These are phyloP conservation scores for Clitoria ternatea DNA, from an alignment of 306 rosid species.

Conservation along the genomic window DNA sequence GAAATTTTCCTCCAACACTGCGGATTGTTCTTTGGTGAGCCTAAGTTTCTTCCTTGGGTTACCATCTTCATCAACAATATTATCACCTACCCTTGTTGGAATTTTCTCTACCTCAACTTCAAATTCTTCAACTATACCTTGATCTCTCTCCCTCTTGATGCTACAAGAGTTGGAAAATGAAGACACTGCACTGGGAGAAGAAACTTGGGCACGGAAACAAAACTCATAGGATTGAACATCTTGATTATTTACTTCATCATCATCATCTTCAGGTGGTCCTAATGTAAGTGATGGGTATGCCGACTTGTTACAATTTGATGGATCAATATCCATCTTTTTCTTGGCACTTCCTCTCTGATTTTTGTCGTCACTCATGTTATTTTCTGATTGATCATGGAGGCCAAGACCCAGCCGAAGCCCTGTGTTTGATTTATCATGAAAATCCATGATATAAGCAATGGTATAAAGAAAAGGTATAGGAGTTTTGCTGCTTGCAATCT, in stretches of 20 bases:
- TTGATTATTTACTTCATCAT: slow-evolving; percentile 3
- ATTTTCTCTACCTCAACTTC: slow-evolving; percentile 33
- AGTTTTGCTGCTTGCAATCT: not conserved
- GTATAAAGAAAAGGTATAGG: slow-evolving; percentile 14
- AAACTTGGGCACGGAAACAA: slow-evolving; percentile 16
- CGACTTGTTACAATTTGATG: slow-evolving; percentile 33
- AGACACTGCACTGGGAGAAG: slow-evolving; percentile 51
- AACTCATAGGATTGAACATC: slow-evolving; percentile 19
- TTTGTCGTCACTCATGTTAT: not conserved
- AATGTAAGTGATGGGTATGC: slow-evolving; percentile 55
- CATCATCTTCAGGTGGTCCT: slow-evolving; percentile 43
- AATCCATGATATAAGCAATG: slow-evolving; percentile 38
- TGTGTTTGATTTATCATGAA: slow-evolving; percentile 33
- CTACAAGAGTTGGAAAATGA: slow-evolving; percentile 69
- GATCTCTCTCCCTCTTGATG: slow-evolving; percentile 61
- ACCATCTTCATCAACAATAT: slow-evolving; percentile 50
- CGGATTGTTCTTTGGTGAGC: slow-evolving; percentile 73
- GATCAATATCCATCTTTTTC: slow-evolving; percentile 27
- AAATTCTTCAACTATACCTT: slow-evolving; percentile 34
- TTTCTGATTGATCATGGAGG: slow-evolving; percentile 16
- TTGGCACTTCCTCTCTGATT: slow-evolving; percentile 10
- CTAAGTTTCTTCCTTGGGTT: slow-evolving; percentile 86
- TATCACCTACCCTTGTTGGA: slow-evolving; percentile 21
- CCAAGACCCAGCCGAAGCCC: slow-evolving; percentile 44
- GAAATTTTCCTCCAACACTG: slow-evolving; percentile 60